These are phyloP conservation scores for Aspergillus cristatus DNA, from an alignment of 495 filamentous ascomycete species.

Conservation along the genomic window DNA sequence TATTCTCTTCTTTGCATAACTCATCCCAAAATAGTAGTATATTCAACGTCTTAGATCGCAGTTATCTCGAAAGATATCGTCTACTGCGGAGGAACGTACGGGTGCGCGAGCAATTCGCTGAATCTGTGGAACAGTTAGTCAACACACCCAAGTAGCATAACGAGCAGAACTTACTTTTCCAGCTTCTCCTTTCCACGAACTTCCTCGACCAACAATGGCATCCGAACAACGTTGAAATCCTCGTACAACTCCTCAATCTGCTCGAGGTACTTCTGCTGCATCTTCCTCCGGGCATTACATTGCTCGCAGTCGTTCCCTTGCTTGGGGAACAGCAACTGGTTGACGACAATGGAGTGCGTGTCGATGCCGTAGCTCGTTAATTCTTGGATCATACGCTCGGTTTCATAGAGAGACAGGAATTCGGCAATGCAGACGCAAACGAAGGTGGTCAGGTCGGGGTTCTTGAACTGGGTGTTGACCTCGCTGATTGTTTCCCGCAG, in stretches of 20 bases:
- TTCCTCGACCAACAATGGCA: slow-evolving; percentile 91
- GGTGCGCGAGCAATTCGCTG: slow-evolving; percentile 84
- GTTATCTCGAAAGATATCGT: slow-evolving; percentile 9
- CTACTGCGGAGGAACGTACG: slow-evolving; percentile 69
- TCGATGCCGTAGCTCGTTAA: slow-evolving; percentile 89
- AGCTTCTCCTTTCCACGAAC: slow-evolving; percentile 90
- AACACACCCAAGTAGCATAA: not conserved
- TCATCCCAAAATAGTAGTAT: slow-evolving; percentile 23
- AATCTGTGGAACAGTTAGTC: slow-evolving; percentile 44
- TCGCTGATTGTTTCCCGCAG: slow-evolving; percentile 88
- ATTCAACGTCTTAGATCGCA: slow-evolving; percentile 1
- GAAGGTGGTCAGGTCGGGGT: slow-evolving; percentile 91
- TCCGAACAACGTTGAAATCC: slow-evolving; percentile 98
- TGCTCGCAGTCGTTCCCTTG: slow-evolving; percentile 82
- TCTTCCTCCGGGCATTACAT: slow-evolving; percentile 88
- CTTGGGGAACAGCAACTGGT: slow-evolving; percentile 92
- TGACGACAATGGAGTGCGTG: slow-evolving; percentile 95
- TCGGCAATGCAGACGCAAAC: slow-evolving; percentile 98
- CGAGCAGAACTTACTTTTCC: slow-evolving; percentile 50
- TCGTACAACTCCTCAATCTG: slow-evolving; percentile 99
- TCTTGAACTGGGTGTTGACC: slow-evolving; percentile 97
- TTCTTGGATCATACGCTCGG: slow-evolving; percentile 99
- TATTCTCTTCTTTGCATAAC: slow-evolving; percentile 41
- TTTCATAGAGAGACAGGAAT: slow-evolving; percentile 96
- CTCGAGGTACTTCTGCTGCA: slow-evolving; percentile 99